phyloP scores from a whole-genome alignment of 2,329 filamentous ascomycete genomes.

The Fusarium siculi region DNA sequence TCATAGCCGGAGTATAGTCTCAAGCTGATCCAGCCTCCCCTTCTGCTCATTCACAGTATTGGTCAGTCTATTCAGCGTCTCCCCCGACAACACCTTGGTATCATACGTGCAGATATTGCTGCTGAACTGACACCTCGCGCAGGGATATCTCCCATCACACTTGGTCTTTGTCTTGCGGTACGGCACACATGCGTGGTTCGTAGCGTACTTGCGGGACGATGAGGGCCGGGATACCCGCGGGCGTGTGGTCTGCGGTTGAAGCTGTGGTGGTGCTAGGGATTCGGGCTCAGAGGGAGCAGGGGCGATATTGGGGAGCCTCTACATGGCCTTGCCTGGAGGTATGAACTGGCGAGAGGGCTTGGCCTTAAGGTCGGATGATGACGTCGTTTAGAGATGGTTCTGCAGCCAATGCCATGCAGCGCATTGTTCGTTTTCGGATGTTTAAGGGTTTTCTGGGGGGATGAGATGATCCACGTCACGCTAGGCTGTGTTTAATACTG shows the following conservation, averaged over 20 bases:
- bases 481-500: neutral
- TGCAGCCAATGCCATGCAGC: neutral
- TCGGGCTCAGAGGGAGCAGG: slow-evolving; percentile 4
- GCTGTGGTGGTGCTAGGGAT: neutral
- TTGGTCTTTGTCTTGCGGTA: slow-evolving; percentile 25
- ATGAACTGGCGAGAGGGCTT: neutral
- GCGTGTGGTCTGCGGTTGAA: neutral
- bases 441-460: neutral
- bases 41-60: slow-evolving; percentile 21
- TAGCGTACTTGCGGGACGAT: slow-evolving; percentile 8
- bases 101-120: slow-evolving; percentile 14
- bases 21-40: slow-evolving; percentile 11
- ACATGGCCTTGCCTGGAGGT: neutral
- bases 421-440: neutral
- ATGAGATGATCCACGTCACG: neutral
- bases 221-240: neutral
- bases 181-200: slow-evolving; percentile 3
- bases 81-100: slow-evolving; percentile 7
- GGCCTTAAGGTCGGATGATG: neutral
- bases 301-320: slow-evolving; percentile 13
- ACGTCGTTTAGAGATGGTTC: slow-evolving; percentile 9
- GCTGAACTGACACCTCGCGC: neutral
- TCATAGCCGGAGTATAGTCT: slow-evolving; percentile 22
- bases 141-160: slow-evolving; percentile 22
- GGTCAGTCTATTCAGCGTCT: slow-evolving; percentile 15